A percentile compares a stretch with the other conserved stretches of the same genome.
These are phyloP conservation scores for Drosera capensis DNA, from an alignment of 148 eudicot genomes.

Conservation along the genomic window DNA sequence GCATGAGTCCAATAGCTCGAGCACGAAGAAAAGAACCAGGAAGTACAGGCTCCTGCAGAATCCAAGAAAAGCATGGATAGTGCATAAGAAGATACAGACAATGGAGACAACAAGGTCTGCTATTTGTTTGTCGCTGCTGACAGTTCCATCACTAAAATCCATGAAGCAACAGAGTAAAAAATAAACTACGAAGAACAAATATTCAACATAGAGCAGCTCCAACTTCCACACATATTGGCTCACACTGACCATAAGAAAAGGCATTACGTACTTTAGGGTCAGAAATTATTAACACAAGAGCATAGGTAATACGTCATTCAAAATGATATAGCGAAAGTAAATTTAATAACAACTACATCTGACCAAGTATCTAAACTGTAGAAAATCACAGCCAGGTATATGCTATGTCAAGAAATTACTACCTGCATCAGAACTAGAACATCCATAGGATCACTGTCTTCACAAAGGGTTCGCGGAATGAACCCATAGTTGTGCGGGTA, in stretches of 20 bases:
- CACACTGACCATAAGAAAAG: no score
- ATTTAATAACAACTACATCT: no score
- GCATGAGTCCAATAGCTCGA: constrained; percentile 81
- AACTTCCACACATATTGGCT: no score
- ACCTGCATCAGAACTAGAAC: constrained; percentile 88
- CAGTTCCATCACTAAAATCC: no score
- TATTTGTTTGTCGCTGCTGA: no score
- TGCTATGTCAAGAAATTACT: constrained; percentile 1
- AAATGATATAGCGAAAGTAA: no score
- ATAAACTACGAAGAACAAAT: no score
- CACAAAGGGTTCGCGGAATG: constrained; percentile 71
- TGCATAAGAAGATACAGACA: neutral
- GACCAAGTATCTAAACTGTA: neutral
- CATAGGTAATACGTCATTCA: no score
- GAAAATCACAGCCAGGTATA: neutral
- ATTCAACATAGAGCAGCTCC: no score
- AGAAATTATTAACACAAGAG: no score
- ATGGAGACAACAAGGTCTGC: neutral
- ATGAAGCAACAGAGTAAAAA: no score
- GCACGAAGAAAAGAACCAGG: constrained; percentile 88
- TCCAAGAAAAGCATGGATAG: neutral
- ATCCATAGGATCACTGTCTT: constrained; percentile 84
- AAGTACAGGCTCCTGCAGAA: constrained; percentile 61
- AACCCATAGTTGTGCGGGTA: constrained; percentile 96
- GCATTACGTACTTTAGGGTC: no score